A percentile compares a stretch with the other conserved stretches of the same genome.
Conservation (phyloP, 139 green algal species). For the Nannochloris sp. region DNA sequence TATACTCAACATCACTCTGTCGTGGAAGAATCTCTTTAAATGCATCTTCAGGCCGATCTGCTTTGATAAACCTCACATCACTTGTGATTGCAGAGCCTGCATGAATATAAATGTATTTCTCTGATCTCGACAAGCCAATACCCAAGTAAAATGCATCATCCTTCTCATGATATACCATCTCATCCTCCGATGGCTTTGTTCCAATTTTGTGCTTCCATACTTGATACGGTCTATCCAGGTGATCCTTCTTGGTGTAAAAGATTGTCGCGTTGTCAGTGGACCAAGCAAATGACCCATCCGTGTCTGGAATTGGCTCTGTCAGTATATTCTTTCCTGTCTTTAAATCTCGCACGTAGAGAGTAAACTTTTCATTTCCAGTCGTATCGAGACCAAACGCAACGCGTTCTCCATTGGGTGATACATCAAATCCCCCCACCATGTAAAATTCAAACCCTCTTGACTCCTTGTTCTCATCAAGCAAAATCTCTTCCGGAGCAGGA, state of each 20-base stretch:
- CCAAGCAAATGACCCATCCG: constrained; percentile 43
- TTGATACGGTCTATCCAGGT: constrained; percentile 38
- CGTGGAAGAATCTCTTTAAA: constrained; percentile 53
- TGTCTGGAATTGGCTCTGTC: constrained; percentile 42
- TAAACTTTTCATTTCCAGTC: constrained; percentile 71
- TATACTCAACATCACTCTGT: constrained; percentile 57
- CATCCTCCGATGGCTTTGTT: constrained; percentile 32
- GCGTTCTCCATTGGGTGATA: constrained; percentile 24
- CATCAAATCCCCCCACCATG: constrained; percentile 32
- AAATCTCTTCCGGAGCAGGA: constrained; percentile 45
- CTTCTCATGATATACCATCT: constrained; percentile 65
- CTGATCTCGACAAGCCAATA: constrained; percentile 40
- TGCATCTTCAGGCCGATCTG: constrained; percentile 42
- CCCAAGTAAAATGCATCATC: constrained; percentile 70
- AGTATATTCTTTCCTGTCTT: constrained; percentile 42
- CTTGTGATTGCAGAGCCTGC: constrained; percentile 60
- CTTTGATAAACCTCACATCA: constrained; percentile 50
- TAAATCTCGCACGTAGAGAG: constrained; percentile 64
- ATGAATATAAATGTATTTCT: constrained; percentile 56
- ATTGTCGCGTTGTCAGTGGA: constrained; percentile 44
- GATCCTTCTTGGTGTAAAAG: constrained; percentile 70
- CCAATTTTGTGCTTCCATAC: constrained; percentile 56
- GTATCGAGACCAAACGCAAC: constrained; percentile 69
- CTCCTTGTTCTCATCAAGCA: constrained; percentile 60
- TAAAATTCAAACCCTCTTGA: constrained; percentile 42